A percentile compares a stretch with the other conserved stretches of the same genome.
These are phyloP conservation scores for Fraxinus nigra DNA, from an alignment of 305 asterid genomes.

Conservation along the genomic window DNA sequence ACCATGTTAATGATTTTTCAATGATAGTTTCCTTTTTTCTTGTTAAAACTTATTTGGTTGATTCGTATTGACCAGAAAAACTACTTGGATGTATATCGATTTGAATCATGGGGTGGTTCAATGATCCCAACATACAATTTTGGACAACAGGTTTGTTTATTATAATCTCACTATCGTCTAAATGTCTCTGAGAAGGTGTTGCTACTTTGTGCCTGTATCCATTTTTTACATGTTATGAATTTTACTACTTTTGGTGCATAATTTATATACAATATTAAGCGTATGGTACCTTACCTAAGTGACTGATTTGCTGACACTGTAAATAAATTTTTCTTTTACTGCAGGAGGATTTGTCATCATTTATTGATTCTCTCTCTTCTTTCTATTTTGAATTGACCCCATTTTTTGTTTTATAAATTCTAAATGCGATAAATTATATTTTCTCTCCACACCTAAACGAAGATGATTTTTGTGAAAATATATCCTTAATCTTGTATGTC, in stretches of 20 bases:
- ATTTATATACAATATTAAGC: not conserved
- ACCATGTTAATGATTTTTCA: slow-evolving; percentile 5
- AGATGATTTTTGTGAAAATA: not conserved
- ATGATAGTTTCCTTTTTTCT: slow-evolving; percentile 9
- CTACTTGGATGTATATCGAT: slow-evolving; percentile 87
- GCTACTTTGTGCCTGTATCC: slow-evolving; percentile 11
- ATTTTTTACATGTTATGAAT: slow-evolving; percentile 1
- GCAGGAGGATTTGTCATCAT: not conserved
- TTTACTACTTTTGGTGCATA: slow-evolving; percentile 3
- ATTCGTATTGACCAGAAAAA: slow-evolving; percentile 61
- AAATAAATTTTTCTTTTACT: not conserved
- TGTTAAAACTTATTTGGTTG: slow-evolving; percentile 22
- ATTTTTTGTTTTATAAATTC: not conserved
- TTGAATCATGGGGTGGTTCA: slow-evolving; percentile 95
- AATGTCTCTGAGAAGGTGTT: slow-evolving; percentile 8
- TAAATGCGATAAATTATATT: not conserved
- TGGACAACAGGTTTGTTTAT: slow-evolving; percentile 72
- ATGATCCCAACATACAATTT: slow-evolving; percentile 71
- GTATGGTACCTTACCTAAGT: not conserved
- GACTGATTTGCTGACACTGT: not conserved
- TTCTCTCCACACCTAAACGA: not conserved
- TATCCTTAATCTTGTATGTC: not conserved
- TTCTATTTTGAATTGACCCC: not conserved
- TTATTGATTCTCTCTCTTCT: not conserved
- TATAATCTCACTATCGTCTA: slow-evolving; percentile 14